phyloP scores from a whole-genome alignment of 805 yeast species.

The Starmerella stigmatis region DNA sequence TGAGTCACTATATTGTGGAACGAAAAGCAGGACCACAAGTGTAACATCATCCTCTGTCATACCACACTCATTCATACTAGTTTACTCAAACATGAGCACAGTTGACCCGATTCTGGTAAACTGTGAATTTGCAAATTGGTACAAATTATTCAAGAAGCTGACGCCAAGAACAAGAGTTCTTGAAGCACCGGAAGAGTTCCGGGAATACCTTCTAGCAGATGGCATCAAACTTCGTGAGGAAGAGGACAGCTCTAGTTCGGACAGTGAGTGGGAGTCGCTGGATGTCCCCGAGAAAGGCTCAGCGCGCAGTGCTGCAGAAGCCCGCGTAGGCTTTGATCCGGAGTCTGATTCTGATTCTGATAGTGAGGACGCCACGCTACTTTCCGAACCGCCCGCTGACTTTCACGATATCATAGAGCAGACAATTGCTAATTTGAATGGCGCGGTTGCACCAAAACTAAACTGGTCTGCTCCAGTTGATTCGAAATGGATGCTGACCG shows the following conservation, averaged over 20 bases:
- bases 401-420: constrained; percentile 46
- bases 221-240: constrained; percentile 55
- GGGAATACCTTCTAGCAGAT: constrained; percentile 53
- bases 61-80: neutral
- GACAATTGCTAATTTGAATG: constrained; percentile 39
- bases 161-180: constrained; percentile 45
- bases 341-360: too few species aligned
- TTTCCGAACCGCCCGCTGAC: constrained; percentile 32
- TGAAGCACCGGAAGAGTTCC: constrained; percentile 48
- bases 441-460: constrained; percentile 71
- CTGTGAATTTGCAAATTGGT: constrained; percentile 38
- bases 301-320: too few species aligned
- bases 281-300: constrained; percentile 45
- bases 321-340: too few species aligned
- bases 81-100: neutral
- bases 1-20: too few species aligned
- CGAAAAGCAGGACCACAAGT: too few species aligned
- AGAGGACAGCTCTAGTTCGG: constrained; percentile 17
- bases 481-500: constrained; percentile 80
- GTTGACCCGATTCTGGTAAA: constrained; percentile 7
- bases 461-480: constrained; percentile 98
- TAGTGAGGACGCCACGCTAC: constrained; percentile 21
- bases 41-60: neutral
- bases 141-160: constrained; percentile 38
- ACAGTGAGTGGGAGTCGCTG: constrained; percentile 17